Evolutionary conservation across 306 rosid species (phyloP).

Genomic region (Sophora flavescens): DNA sequence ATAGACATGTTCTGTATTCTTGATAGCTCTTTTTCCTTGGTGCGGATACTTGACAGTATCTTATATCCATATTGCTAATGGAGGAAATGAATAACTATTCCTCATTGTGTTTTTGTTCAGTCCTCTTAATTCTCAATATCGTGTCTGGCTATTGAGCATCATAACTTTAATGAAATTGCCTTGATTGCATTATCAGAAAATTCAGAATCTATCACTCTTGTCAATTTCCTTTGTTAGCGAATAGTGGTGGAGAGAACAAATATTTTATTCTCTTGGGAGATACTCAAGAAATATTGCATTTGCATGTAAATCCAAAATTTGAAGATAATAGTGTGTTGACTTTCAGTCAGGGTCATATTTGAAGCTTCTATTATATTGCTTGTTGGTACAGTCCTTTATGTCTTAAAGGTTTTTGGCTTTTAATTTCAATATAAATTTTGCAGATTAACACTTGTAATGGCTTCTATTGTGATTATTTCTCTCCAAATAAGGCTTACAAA

Average conservation of each 20-base stretch:
- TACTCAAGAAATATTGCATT: slow-evolving; percentile 40
- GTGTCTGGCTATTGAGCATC: slow-evolving; percentile 37
- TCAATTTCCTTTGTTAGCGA: slow-evolving; percentile 36
- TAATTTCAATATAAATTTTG: slow-evolving; percentile 36
- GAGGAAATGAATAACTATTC: slow-evolving; percentile 43
- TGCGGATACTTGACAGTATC: slow-evolving; percentile 50
- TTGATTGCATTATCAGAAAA: slow-evolving; percentile 23
- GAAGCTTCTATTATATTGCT: slow-evolving; percentile 6
- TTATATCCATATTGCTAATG: slow-evolving; percentile 45
- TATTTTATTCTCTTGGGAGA: slow-evolving; percentile 21
- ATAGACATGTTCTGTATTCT: slow-evolving; percentile 26
- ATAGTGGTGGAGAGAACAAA: slow-evolving; percentile 12
- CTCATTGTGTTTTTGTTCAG: slow-evolving; percentile 42
- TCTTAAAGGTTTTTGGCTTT: slow-evolving; percentile 4
- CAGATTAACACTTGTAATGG: slow-evolving; percentile 98
- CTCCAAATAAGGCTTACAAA: slow-evolving; percentile 92
- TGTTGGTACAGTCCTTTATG: neutral
- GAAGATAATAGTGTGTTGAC: slow-evolving; percentile 14
- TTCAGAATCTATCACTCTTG: slow-evolving; percentile 19
- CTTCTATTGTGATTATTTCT: slow-evolving; percentile 93
- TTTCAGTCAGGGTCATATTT: slow-evolving; percentile 10
- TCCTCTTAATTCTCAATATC: slow-evolving; percentile 35
- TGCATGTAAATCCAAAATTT: slow-evolving; percentile 25
- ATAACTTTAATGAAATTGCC: slow-evolving; percentile 33
- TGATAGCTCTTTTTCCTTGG: slow-evolving; percentile 40